These are phyloP conservation scores for Niebla homalea DNA, from an alignment of 495 filamentous ascomycete species.

Conservation along the genomic window DNA sequence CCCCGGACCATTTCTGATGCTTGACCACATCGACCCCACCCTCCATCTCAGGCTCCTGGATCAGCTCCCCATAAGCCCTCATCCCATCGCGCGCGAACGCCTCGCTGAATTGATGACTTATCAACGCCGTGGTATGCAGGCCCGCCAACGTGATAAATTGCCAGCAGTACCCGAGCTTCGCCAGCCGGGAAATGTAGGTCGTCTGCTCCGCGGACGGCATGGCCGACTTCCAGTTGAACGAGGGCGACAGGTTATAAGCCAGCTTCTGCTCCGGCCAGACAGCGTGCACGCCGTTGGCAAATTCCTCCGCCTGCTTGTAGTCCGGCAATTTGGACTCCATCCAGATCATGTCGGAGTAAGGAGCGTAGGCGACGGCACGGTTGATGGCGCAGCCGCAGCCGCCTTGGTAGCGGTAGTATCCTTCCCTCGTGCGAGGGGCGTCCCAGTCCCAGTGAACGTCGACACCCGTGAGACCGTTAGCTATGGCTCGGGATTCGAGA, in stretches of 20 bases:
- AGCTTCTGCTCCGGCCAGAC: constrained; percentile 97
- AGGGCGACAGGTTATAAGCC: constrained; percentile 93
- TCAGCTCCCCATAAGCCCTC: constrained; percentile 90
- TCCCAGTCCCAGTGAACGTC: constrained; percentile 95
- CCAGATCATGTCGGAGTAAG: constrained; percentile 93
- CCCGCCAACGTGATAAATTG: constrained; percentile 99
- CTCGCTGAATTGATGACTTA: constrained; percentile 73
- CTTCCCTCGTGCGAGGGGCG: constrained; percentile 75
- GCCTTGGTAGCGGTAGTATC: constrained; percentile 83
- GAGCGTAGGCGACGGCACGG: constrained; percentile 81
- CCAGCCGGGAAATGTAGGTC: constrained; percentile 89
- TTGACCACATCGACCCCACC: constrained; percentile 83
- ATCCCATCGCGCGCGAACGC: constrained; percentile 75
- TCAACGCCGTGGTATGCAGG: constrained; percentile 86
- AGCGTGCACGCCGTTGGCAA: constrained; percentile 85
- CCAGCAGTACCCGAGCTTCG: constrained; percentile 87
- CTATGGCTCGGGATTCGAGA: constrained; percentile 67
- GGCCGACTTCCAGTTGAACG: constrained; percentile 98
- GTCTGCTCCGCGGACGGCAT: constrained; percentile 90
- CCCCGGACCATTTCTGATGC: constrained; percentile 97
- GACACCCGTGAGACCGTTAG: constrained; percentile 64
- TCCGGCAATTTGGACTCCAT: constrained; percentile 98
- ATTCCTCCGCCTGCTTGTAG: constrained; percentile 82
- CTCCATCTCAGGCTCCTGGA: constrained; percentile 96
- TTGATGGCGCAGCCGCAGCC: constrained; percentile 88